Evolutionary conservation across 345 rosid genomes (phyloP), one percentile per base, ranked within the genome.

Genomic region (Linum lewisii): DNA sequence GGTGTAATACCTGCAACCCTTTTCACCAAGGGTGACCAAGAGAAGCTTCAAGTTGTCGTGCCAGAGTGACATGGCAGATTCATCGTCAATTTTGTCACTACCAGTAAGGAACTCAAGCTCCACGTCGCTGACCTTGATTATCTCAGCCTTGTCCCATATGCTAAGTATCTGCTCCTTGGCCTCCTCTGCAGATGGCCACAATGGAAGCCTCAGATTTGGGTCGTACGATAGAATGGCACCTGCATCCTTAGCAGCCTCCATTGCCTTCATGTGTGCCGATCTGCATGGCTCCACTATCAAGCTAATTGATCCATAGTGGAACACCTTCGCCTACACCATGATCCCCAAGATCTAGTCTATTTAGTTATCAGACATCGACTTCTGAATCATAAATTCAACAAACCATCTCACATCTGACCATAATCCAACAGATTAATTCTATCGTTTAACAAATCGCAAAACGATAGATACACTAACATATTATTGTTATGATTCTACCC

Each of bases 171-270:
- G 36, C 5, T 47, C 24, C 3, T 50, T 57, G 9, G 66, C 66
- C 44, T 38, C 71, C 52, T 67, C 71, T 16, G 50, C 15, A 11
- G 71, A 67, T 15, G 65, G 66, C 66, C 66, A 67, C 21, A 55
- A 25, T 10, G 66, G 57, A 37, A 67, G n/a, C 24, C 66, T 61
- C 37, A 67, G 32, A 49, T 67, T 61, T 3, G 62, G 71, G 24
- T 67, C 71, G 10, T 67, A 67, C 3, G 66, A 68, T 29, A 68
- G 66, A 60, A 63, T 8, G 1, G 56, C 56, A 2, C 56, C 56
- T 19, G 56, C n/a, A 24, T 19, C 22, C 15, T 24, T 52, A 6
- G 56, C 56, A 21, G 20, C 24, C 24, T 21, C 24, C 56, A 52
- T 52, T 24, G 56, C 56, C 24, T 19, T 21, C 22, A 52, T 10